phyloP scores from a whole-genome alignment of 1,139 yeast species.

The Yamadazyma friedrichii region DNA sequence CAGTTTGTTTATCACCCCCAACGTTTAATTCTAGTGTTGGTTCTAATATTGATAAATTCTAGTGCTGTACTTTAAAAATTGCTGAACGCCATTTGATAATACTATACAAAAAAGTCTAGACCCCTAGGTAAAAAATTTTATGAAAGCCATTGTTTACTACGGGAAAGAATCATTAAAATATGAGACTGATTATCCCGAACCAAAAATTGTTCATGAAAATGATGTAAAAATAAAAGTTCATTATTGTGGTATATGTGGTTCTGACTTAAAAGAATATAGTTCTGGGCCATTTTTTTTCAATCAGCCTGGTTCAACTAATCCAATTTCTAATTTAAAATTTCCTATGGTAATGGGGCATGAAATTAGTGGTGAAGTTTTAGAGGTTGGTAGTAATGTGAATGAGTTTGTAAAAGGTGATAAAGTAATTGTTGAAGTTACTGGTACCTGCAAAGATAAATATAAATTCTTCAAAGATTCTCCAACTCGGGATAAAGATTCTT shows the following conservation, averaged over 20 bases:
- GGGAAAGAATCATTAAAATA: constrained; percentile 49
- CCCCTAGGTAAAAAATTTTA: too few species aligned
- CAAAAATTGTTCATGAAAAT: constrained; percentile 38
- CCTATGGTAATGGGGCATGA: constrained; percentile 50
- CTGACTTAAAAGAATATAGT: constrained; percentile 54
- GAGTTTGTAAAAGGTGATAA: constrained; percentile 40
- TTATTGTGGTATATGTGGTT: constrained; percentile 61
- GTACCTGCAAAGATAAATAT: constrained; percentile 44
- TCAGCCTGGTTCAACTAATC: constrained; percentile 19
- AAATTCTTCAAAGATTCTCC: constrained; percentile 26
- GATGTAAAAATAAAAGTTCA: constrained; percentile 52
- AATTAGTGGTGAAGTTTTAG: constrained; percentile 46
- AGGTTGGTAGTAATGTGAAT: constrained; percentile 20
- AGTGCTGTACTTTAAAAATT: too few species aligned
- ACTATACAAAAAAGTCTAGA: too few species aligned
- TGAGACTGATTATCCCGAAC: constrained; percentile 42
- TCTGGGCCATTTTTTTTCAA: constrained; percentile 53
- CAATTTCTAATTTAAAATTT: constrained; percentile 17
- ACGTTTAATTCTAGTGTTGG: too few species aligned
- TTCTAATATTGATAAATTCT: too few species aligned
- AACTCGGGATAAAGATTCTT: constrained; percentile 23
- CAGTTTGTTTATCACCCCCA: too few species aligned
- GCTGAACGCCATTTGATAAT: too few species aligned
- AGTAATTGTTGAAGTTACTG: constrained; percentile 53
- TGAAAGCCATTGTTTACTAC: constrained; percentile 57